Percentiles rank a stretch among this genome's conserved stretches.
Evolutionary conservation across 2,329 filamentous ascomycete genomes (phyloP).

Genomic region (Paracorniculantispora psalliotae): DNA sequence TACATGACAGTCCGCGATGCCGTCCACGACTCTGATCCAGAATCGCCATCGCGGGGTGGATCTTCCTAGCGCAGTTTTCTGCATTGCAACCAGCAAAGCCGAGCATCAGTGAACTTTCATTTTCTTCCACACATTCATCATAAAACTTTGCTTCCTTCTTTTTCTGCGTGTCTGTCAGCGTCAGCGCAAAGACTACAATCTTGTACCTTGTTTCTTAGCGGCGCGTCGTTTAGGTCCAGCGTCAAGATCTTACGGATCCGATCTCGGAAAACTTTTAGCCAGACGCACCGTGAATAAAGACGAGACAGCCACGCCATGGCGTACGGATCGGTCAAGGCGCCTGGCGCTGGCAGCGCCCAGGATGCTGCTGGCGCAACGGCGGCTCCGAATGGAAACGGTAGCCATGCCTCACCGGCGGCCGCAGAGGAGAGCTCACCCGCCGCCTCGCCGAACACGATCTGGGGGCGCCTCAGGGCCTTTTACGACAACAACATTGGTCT

Average conservation of each 20-base stretch:
- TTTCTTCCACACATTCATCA: background rate
- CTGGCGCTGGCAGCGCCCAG: background rate
- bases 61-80: background rate
- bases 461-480: conserved; percentile 34
- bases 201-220: too few species aligned
- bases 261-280: background rate
- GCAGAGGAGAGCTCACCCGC: background rate
- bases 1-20: too few species aligned
- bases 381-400: background rate
- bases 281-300: background rate
- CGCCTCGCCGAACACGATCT: background rate
- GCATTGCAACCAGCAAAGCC: background rate
- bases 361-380: background rate
- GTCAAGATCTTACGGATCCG: too few species aligned
- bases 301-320: background rate
- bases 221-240: too few species aligned
- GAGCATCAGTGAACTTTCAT: background rate
- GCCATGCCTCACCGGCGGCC: background rate
- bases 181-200: too few species aligned
- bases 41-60: background rate
- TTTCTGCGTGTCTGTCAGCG: too few species aligned
- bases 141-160: too few species aligned
- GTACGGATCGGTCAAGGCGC: conserved; percentile 5
- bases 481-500: conserved; percentile 38
- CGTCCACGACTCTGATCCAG: background rate